Conservation (phyloP, 2,329 filamentous ascomycete genomes). For the Ophiocordyceps unilateralis region DNA sequence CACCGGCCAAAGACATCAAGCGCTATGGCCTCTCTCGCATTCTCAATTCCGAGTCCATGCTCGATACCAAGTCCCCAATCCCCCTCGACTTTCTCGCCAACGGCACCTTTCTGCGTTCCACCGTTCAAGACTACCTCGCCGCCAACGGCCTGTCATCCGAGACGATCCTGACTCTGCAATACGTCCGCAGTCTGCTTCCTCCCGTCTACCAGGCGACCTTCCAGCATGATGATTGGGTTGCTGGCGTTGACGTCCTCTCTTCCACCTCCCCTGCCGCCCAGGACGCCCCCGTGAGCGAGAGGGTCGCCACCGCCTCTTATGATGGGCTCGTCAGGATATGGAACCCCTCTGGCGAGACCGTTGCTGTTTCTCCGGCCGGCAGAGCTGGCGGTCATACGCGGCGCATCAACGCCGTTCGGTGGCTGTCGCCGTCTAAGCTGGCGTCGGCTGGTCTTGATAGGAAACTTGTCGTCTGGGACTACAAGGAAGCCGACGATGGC, state of each 20-base stretch:
- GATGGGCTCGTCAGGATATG: slow-evolving; percentile 80
- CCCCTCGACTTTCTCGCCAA: slow-evolving; percentile 94
- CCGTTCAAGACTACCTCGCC: slow-evolving; percentile 78
- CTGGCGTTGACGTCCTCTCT: slow-evolving; percentile 68
- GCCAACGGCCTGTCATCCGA: slow-evolving; percentile 78
- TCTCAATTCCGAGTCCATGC: slow-evolving; percentile 56
- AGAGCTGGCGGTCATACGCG: slow-evolving; percentile 57
- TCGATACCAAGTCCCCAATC: slow-evolving; percentile 45
- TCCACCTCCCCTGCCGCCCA: slow-evolving; percentile 38
- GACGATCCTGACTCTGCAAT: slow-evolving; percentile 74
- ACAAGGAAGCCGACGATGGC: slow-evolving; percentile 46
- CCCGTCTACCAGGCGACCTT: slow-evolving; percentile 82
- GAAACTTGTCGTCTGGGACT: slow-evolving; percentile 81
- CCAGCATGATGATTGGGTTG: slow-evolving; percentile 96
- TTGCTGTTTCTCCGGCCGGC: slow-evolving; percentile 55
- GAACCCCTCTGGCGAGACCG: slow-evolving; percentile 72
- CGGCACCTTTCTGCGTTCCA: slow-evolving; percentile 76
- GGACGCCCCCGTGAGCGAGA: slow-evolving; percentile 14
- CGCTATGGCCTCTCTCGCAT: slow-evolving; percentile 55
- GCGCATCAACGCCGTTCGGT: slow-evolving; percentile 68
- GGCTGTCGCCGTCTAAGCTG: slow-evolving; percentile 60
- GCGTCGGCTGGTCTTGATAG: slow-evolving; percentile 73
- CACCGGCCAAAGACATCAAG: slow-evolving; percentile 35
- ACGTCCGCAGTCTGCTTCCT: slow-evolving; percentile 79
- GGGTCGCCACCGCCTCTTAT: slow-evolving; percentile 83